phyloP scores from a whole-genome alignment of 2,329 filamentous ascomycete genomes.

The Trichophyton equinum region DNA sequence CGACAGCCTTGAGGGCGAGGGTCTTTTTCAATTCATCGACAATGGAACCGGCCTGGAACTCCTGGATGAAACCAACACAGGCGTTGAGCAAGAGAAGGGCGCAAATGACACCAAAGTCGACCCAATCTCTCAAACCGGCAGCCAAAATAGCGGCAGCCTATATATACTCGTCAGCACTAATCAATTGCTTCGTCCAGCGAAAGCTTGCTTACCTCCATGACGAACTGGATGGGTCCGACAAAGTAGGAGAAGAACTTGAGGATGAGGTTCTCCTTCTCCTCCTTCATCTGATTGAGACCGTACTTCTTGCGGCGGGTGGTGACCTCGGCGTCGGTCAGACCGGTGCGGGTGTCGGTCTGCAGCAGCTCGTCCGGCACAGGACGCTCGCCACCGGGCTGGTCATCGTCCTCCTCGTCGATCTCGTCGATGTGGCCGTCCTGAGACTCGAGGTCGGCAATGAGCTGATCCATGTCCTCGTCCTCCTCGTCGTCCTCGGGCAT shows the following conservation, averaged over 20 bases:
- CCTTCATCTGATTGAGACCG: conserved; percentile 80
- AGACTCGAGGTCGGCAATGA: conserved; percentile 79
- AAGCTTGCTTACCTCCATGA: conserved; percentile 61
- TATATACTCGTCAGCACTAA: background rate
- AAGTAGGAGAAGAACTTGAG: conserved; percentile 77
- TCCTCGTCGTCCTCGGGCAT: conserved; percentile 52
- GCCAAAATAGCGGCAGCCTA: conserved; percentile 65
- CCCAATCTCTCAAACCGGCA: conserved; percentile 75
- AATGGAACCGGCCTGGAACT: conserved; percentile 80
- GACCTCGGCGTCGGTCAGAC: conserved; percentile 63
- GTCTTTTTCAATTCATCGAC: conserved; percentile 88
- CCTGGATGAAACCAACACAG: conserved; percentile 73
- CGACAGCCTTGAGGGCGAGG: conserved; percentile 73
- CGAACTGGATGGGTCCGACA: conserved; percentile 80
- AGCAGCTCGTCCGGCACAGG: conserved; percentile 61
- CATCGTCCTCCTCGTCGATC: conserved; percentile 50
- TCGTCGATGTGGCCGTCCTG: conserved; percentile 58
- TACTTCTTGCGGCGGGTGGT: conserved; percentile 52
- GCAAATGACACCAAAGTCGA: conserved; percentile 87
- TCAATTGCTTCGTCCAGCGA: conserved; percentile 2
- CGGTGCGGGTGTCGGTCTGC: conserved; percentile 58
- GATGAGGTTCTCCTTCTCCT: conserved; percentile 74
- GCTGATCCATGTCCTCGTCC: conserved; percentile 70
- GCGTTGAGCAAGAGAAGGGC: conserved; percentile 74
- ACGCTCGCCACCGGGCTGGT: conserved; percentile 42